Percentiles rank a stretch among this genome's conserved stretches.
phyloP scores from a whole-genome alignment of 208 protist genomes.

The Wallacemonas sp. region DNA sequence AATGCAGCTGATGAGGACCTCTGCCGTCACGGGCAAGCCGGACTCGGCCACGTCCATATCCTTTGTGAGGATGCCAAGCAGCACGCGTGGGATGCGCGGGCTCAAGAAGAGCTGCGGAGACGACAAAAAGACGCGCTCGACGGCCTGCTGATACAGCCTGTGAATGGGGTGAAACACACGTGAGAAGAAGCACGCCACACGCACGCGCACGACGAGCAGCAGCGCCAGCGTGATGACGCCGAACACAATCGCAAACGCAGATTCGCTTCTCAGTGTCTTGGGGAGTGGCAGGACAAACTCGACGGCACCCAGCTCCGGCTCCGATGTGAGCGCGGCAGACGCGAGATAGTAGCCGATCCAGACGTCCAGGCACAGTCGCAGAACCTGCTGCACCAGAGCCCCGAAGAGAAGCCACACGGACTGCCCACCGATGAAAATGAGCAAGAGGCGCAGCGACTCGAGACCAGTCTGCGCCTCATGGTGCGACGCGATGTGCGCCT shows the following conservation, averaged over 20 bases:
- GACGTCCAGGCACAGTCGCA: conserved; percentile 40
- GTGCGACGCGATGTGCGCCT: conserved; percentile 12
- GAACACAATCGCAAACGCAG: conserved; percentile 13
- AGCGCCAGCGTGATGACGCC: not conserved
- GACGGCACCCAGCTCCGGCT: not conserved
- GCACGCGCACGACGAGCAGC: conserved; percentile 26
- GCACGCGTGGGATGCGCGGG: conserved; percentile 31
- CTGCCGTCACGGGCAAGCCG: conserved; percentile 38
- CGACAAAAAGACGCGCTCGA: conserved; percentile 42
- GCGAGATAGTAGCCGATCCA: conserved; percentile 56
- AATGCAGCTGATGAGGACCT: conserved; percentile 40
- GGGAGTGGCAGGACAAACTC: not conserved
- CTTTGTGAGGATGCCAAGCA: conserved; percentile 45
- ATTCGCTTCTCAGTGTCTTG: not conserved
- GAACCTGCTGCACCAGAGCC: conserved; percentile 36
- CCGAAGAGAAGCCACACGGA: conserved; percentile 45
- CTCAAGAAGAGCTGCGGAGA: conserved; percentile 59
- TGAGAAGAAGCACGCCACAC: conserved; percentile 11
- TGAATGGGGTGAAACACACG: conserved; percentile 38
- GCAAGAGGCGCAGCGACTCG: not conserved
- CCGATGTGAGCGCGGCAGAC: conserved; percentile 11
- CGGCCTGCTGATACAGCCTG: conserved; percentile 40
- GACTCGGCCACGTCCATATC: conserved; percentile 49
- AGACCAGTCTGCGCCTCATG: conserved; percentile 11
- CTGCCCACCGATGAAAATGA: conserved; percentile 47